Conservation (phyloP, 129 eudicot genomes). For the Lactuca sativa region DNA sequence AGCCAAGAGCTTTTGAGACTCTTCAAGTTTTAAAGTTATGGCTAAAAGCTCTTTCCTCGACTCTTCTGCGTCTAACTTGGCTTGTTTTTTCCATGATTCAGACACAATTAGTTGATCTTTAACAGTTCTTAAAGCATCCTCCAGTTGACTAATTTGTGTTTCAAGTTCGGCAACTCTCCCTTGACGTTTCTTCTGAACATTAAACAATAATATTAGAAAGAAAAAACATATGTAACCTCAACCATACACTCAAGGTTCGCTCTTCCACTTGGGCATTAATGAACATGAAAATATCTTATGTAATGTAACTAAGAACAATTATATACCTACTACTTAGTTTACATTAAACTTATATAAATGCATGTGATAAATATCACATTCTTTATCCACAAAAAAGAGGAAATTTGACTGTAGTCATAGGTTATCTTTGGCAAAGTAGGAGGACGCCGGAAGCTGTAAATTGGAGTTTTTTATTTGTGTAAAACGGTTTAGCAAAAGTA, state of each 20-base stretch:
- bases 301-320: no score
- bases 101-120: conserved; percentile 65
- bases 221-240: no score
- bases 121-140: conserved; percentile 61
- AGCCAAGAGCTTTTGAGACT: conserved; percentile 47
- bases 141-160: conserved; percentile 67
- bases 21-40: conserved; percentile 55
- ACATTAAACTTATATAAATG: no score
- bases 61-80: conserved; percentile 71
- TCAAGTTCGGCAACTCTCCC: conserved; percentile 66
- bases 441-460: no score
- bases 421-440: no score
- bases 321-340: no score
- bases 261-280: neutral
- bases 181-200: conserved; percentile 55
- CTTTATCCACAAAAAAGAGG: no score
- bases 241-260: neutral
- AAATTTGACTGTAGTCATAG: no score
- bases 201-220: neutral
- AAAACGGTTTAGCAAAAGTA: no score
- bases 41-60: conserved; percentile 54
- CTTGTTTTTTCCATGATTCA: conserved; percentile 64
- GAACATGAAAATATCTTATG: no score
- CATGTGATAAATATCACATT: no score
- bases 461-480: no score